A percentile compares a stretch with the other conserved stretches of the same genome.
Conservation (phyloP, 1,139 yeast genomes). For the Nematodospora anomalae region DNA sequence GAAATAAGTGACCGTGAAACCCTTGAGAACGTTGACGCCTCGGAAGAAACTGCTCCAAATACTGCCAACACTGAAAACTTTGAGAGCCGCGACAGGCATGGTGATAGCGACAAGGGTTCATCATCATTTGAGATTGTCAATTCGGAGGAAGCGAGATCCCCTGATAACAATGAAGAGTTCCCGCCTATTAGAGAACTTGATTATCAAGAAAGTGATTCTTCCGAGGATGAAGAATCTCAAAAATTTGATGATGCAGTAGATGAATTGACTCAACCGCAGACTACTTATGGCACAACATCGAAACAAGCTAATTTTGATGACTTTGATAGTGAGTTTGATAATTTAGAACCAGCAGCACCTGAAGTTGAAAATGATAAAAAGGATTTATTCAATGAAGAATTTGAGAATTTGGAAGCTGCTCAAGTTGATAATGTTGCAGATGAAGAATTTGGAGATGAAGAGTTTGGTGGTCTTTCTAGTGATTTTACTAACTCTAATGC, state of each 20-base stretch:
- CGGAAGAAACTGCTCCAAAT: constrained; percentile 20
- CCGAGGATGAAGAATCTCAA: constrained; percentile 36
- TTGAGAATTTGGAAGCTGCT: constrained; percentile 44
- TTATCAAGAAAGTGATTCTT: constrained; percentile 54
- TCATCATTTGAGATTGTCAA: constrained; percentile 55
- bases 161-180: constrained; percentile 43
- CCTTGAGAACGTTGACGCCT: constrained; percentile 34
- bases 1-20: constrained; percentile 65
- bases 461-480: constrained; percentile 30
- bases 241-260: constrained; percentile 45
- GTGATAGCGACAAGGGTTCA: constrained; percentile 44
- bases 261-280: constrained; percentile 24
- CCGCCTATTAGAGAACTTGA: constrained; percentile 72
- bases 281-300: constrained; percentile 12
- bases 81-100: constrained; percentile 16
- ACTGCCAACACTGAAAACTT: constrained; percentile 18
- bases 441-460: constrained; percentile 22
- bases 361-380: constrained; percentile 21
- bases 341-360: constrained; percentile 39
- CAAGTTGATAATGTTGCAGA: constrained; percentile 35
- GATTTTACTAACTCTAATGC: constrained; percentile 42
- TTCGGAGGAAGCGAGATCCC: constrained; percentile 43
- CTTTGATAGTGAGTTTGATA: constrained; percentile 40
- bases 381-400: constrained; percentile 41
- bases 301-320: constrained; percentile 21